Percentiles rank a stretch among this genome's conserved stretches.
phyloP scores from a whole-genome alignment of 768 basidiomycete genomes.

The Guyanaporus albipodus region DNA sequence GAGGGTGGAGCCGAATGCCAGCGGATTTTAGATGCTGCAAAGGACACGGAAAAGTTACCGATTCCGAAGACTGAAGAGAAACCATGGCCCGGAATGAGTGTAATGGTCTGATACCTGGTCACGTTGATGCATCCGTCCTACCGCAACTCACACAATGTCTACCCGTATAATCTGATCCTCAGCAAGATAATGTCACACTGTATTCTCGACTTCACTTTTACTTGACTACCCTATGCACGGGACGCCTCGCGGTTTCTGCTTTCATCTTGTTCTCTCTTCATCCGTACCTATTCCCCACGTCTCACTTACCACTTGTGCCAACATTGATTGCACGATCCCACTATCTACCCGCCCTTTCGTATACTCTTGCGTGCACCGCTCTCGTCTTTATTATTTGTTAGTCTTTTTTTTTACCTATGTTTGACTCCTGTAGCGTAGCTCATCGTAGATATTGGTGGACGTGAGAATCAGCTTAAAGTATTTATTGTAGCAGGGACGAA shows the following conservation, averaged over 20 bases:
- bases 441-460: slow-evolving; percentile 29
- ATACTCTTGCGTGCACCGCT: slow-evolving; percentile 4
- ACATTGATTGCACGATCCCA: slow-evolving; percentile 24
- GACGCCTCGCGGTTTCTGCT: slow-evolving; percentile 29
- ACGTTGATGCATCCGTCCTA: slow-evolving; percentile 1
- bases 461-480: slow-evolving; percentile 17
- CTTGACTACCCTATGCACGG: slow-evolving; percentile 27
- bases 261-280: slow-evolving; percentile 4
- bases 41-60: slow-evolving; percentile 22
- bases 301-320: slow-evolving; percentile 18
- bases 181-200: slow-evolving; percentile 17
- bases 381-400: slow-evolving; percentile 13
- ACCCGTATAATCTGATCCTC: slow-evolving; percentile 25
- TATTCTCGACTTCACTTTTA: slow-evolving; percentile 12
- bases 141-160: slow-evolving; percentile 17
- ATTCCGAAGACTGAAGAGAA: slow-evolving; percentile 33
- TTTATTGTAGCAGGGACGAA: slow-evolving; percentile 29
- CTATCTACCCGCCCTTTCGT: background rate
- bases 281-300: slow-evolving; percentile 6
- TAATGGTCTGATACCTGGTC: slow-evolving; percentile 27
- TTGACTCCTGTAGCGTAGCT: slow-evolving; percentile 30
- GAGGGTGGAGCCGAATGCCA: slow-evolving; percentile 80
- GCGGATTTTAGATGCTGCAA: slow-evolving; percentile 35
- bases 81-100: slow-evolving; percentile 31
- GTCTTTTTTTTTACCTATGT: slow-evolving; percentile 9